These are phyloP conservation scores for Globisporangium parvum DNA, from an alignment of 352 stramenopile species.

Conservation along the genomic window DNA sequence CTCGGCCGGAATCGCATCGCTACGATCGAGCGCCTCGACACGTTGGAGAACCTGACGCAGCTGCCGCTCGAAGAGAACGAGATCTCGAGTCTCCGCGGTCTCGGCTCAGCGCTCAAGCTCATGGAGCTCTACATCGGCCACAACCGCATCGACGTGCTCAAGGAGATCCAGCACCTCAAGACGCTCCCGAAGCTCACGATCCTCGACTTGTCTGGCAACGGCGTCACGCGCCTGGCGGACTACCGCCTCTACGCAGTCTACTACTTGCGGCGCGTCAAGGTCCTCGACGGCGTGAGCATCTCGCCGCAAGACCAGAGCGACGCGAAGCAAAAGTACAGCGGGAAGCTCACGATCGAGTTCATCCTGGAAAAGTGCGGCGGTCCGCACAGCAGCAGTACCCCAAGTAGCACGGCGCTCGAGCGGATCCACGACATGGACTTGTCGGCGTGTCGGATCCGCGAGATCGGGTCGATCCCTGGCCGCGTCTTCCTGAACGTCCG, in stretches of 20 bases:
- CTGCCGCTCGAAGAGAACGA: slow-evolving; percentile 84
- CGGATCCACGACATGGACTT: slow-evolving; percentile 68
- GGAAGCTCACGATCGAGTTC: slow-evolving; percentile 81
- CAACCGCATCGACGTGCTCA: slow-evolving; percentile 76
- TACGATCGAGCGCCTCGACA: slow-evolving; percentile 53
- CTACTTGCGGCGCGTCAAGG: slow-evolving; percentile 75
- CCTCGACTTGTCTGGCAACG: slow-evolving; percentile 80
- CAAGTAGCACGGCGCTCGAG: slow-evolving; percentile 26
- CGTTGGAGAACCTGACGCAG: slow-evolving; percentile 56
- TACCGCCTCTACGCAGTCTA: slow-evolving; percentile 84
- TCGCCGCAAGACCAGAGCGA: slow-evolving; percentile 69
- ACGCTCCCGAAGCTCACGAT: slow-evolving; percentile 81
- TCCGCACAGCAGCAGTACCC: slow-evolving; percentile 6
- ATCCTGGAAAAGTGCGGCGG: slow-evolving; percentile 68
- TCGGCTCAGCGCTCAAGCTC: slow-evolving; percentile 53
- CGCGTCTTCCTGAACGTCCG: slow-evolving; percentile 57
- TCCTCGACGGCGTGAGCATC: slow-evolving; percentile 73
- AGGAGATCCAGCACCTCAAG: slow-evolving; percentile 78
- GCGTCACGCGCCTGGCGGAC: slow-evolving; percentile 42
- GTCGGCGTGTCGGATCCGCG: slow-evolving; percentile 67
- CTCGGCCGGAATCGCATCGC: slow-evolving; percentile 73
- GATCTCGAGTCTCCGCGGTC: slow-evolving; percentile 61
- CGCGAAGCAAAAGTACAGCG: slow-evolving; percentile 85
- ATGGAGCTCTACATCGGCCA: slow-evolving; percentile 88
- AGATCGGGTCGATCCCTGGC: slow-evolving; percentile 48